Evolutionary conservation across 345 rosid genomes (phyloP).

Genomic region (Melaleuca alternifolia): DNA sequence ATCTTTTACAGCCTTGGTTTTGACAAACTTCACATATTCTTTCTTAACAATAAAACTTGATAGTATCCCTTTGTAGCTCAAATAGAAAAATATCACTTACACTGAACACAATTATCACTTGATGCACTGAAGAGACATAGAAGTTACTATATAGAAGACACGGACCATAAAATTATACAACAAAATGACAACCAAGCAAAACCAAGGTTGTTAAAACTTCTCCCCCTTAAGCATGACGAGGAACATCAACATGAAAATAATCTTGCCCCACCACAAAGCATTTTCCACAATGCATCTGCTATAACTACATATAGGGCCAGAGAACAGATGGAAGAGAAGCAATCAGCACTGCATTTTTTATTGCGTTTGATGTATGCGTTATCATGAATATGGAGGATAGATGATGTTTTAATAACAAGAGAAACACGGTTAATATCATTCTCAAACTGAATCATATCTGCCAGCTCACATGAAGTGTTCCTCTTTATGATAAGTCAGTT

Average conservation of each 20-base stretch:
- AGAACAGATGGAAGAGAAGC: background rate
- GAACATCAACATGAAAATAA: background rate
- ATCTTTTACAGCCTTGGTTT: background rate
- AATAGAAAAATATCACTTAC: background rate
- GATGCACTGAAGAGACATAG: background rate
- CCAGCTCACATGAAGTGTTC: background rate
- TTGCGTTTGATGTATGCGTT: background rate
- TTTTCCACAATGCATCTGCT: background rate
- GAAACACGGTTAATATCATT: background rate
- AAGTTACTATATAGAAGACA: background rate
- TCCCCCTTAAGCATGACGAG: background rate
- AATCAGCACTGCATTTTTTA: background rate
- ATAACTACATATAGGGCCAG: background rate
- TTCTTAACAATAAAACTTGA: background rate
- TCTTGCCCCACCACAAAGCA: background rate
- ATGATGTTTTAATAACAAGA: background rate
- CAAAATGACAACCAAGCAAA: background rate
- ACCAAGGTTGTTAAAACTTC: background rate
- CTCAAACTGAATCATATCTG: background rate
- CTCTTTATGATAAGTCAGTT: background rate
- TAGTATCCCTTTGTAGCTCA: background rate
- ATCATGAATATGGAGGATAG: background rate
- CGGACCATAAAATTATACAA: background rate
- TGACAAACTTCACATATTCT: background rate
- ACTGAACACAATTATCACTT: background rate